Evolutionary conservation across 441 rosid species (phyloP).

Genomic region (Gossypium gossypioides): DNA sequence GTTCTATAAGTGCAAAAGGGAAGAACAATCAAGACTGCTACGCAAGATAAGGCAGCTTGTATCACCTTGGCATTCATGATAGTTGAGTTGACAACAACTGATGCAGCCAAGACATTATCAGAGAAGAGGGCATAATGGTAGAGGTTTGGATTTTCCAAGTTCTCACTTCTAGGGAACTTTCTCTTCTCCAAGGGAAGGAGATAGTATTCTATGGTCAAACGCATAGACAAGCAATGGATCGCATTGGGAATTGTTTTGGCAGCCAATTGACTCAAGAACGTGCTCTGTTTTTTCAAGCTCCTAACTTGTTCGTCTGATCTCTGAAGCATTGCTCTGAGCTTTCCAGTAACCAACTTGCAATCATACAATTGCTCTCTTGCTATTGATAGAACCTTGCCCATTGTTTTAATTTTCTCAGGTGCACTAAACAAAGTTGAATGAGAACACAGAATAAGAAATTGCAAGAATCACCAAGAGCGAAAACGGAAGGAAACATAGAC

Average conservation of each 20-base stretch:
- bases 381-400: conserved; percentile 83
- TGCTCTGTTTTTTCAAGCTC: conserved; percentile 96
- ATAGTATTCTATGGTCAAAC: conserved; percentile 81
- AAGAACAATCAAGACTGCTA: neutral
- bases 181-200: conserved; percentile 84
- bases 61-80: conserved; percentile 78
- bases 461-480: conserved; percentile 12
- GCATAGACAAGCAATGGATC: conserved; percentile 89
- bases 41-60: neutral
- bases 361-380: conserved; percentile 79
- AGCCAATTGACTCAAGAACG: conserved; percentile 93
- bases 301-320: conserved; percentile 97
- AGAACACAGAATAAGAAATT: conserved; percentile 8
- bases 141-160: conserved; percentile 70
- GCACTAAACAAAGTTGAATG: conserved; percentile 37
- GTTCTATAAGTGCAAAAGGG: neutral
- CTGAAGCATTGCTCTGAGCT: conserved; percentile 97
- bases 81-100: conserved; percentile 94
- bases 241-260: conserved; percentile 92
- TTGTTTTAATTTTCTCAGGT: conserved; percentile 67
- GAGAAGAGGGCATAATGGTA: conserved; percentile 92
- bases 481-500: conserved; percentile 6
- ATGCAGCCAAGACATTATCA: conserved; percentile 95
- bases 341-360: conserved; percentile 85
- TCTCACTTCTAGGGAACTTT: conserved; percentile 71